A percentile compares a stretch with the other conserved stretches of the same genome.
Evolutionary conservation across 352 stramenopile genomes (phyloP).

Genomic region (Thalassiosira exigua): DNA sequence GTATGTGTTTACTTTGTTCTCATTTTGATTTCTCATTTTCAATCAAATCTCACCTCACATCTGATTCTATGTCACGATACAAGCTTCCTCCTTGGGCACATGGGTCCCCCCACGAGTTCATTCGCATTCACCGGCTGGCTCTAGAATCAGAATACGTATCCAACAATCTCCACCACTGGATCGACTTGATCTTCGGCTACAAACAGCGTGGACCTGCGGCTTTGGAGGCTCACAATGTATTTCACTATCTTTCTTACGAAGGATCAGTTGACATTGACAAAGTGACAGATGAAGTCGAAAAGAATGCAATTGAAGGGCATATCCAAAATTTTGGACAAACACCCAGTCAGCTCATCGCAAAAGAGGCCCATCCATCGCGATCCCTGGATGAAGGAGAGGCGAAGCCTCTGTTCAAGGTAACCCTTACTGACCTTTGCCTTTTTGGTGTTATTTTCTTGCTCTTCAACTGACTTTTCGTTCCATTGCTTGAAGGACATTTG

Average conservation of each 20-base stretch:
- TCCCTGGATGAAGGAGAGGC: slow-evolving; percentile 59
- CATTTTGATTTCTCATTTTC: too few relatives aligned
- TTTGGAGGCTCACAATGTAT: slow-evolving; percentile 95
- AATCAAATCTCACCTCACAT: too few relatives aligned
- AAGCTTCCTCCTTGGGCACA: slow-evolving; percentile 95
- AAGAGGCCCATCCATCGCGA: slow-evolving; percentile 73
- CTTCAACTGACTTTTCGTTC: background rate
- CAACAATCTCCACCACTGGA: slow-evolving; percentile 95
- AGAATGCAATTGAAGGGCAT: slow-evolving; percentile 93
- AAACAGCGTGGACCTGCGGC: slow-evolving; percentile 94
- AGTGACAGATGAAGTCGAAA: slow-evolving; percentile 88
- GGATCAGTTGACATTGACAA: slow-evolving; percentile 97
- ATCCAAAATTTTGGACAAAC: slow-evolving; percentile 99
- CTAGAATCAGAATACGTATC: slow-evolving; percentile 98
- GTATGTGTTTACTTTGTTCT: too few relatives aligned
- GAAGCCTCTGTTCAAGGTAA: slow-evolving; percentile 72
- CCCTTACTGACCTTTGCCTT: slow-evolving; percentile 1
- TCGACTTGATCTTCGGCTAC: slow-evolving; percentile 99
- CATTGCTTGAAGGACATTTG: slow-evolving; percentile 27
- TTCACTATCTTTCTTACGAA: slow-evolving; percentile 99
- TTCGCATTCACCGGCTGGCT: slow-evolving; percentile 93
- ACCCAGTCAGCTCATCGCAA: slow-evolving; percentile 93
- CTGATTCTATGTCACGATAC: too few relatives aligned
- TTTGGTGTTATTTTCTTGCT: slow-evolving; percentile 30
- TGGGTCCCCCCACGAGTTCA: slow-evolving; percentile 93